phyloP scores from a whole-genome alignment of 1,139 yeast species.

The Scheffersomyces insectosa region DNA sequence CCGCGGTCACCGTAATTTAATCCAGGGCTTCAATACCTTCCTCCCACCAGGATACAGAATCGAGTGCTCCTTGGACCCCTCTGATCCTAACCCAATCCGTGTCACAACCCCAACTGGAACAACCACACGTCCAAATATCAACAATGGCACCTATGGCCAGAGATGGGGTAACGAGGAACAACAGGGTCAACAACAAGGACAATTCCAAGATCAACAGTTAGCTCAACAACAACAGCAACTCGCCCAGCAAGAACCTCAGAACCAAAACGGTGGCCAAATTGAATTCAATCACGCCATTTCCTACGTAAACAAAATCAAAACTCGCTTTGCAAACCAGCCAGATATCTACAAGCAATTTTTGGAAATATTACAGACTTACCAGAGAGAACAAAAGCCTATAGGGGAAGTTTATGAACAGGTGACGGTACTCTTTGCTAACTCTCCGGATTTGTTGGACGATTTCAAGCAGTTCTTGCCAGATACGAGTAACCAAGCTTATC shows the following conservation, averaged over 20 bases:
- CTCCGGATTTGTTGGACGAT: constrained; percentile 92
- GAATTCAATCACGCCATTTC: constrained; percentile 97
- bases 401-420: constrained; percentile 95
- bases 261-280: constrained; percentile 68
- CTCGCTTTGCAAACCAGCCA: constrained; percentile 90
- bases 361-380: constrained; percentile 94
- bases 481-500: constrained; percentile 49
- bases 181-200: constrained; percentile 18
- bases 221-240: constrained; percentile 21
- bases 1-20: constrained; percentile 88
- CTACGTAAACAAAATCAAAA: constrained; percentile 93
- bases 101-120: constrained; percentile 97
- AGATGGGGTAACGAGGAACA: constrained; percentile 27
- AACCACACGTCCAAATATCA: constrained; percentile 55
- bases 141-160: constrained; percentile 22
- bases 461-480: constrained; percentile 96
- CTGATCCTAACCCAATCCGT: constrained; percentile 88
- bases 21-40: constrained; percentile 96
- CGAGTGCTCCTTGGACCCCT: constrained; percentile 86
- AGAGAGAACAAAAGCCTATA: constrained; percentile 92
- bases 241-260: constrained; percentile 23
- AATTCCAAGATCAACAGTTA: constrained; percentile 8
- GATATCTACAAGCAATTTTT: constrained; percentile 92
- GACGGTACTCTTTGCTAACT: constrained; percentile 81
- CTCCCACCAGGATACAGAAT: constrained; percentile 96